Evolutionary conservation across 2,329 filamentous ascomycete species (phyloP).

Genomic region (Alternaria novae-zelandiae): DNA sequence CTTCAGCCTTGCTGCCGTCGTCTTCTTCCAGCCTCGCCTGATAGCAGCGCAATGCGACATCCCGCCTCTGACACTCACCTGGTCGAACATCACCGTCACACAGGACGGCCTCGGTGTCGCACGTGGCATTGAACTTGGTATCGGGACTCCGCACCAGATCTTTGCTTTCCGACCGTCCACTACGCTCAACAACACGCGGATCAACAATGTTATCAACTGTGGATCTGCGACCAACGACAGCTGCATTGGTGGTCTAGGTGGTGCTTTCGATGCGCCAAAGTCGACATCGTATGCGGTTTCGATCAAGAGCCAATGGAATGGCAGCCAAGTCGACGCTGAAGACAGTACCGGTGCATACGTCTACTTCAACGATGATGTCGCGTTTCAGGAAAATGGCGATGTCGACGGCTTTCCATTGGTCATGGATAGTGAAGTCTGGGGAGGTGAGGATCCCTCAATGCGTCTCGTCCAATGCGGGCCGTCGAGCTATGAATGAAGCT

Average conservation of each 20-base stretch:
- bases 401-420: conserved; percentile 12
- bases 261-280: conserved; percentile 10
- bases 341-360: conserved; percentile 7
- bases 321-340: conserved; percentile 9
- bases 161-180: conserved; percentile 16
- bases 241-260: conserved; percentile 9
- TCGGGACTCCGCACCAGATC: conserved; percentile 14
- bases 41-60: conserved; percentile 9
- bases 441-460: background rate
- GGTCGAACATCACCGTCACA: conserved; percentile 15
- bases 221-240: conserved; percentile 10
- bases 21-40: background rate
- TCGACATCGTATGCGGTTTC: conserved; percentile 4
- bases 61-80: conserved; percentile 9
- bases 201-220: conserved; percentile 13
- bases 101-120: conserved; percentile 16
- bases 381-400: conserved; percentile 10
- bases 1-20: background rate
- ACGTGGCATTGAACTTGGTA: conserved; percentile 16
- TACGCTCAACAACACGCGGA: conserved; percentile 16
- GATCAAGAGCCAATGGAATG: conserved; percentile 17
- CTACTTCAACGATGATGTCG: conserved; percentile 14
- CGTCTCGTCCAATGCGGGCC: background rate
- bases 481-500: background rate
- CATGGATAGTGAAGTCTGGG: conserved; percentile 7